phyloP scores from a whole-genome alignment of 495 filamentous ascomycete species.

The Hypoxylon fragiforme region DNA sequence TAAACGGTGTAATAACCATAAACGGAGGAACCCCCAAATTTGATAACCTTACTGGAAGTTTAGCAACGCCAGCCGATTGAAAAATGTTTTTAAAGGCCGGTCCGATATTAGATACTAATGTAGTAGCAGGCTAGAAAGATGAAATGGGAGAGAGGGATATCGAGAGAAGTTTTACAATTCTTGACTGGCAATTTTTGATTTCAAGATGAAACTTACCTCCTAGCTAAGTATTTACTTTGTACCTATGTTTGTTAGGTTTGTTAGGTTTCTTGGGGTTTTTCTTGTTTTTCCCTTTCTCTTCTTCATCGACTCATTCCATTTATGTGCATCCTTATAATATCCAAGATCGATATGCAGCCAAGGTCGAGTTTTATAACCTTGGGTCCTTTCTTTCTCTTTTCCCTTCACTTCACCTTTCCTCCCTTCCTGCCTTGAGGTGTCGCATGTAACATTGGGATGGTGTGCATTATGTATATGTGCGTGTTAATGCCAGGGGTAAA shows the following conservation, averaged over 20 bases:
- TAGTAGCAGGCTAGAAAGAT: too few species aligned
- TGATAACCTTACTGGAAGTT: background rate
- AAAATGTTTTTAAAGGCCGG: too few species aligned
- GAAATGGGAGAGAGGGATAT: too few species aligned
- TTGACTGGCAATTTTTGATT: too few species aligned
- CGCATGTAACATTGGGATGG: constrained; percentile 14
- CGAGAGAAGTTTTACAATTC: too few species aligned
- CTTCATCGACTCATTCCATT: background rate
- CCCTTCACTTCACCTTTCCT: background rate
- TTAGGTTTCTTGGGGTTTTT: too few species aligned
- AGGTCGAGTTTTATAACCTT: constrained; percentile 1
- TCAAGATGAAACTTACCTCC: background rate
- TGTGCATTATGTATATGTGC: constrained; percentile 12
- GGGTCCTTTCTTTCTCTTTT: background rate
- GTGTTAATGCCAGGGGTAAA: constrained; percentile 17
- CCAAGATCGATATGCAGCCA: background rate
- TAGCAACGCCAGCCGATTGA: too few species aligned
- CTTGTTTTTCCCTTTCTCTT: background rate
- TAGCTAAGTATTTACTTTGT: background rate
- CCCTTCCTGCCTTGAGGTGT: background rate
- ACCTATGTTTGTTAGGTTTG: too few species aligned
- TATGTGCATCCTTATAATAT: too few species aligned
- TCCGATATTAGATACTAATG: too few species aligned
- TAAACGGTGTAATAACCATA: constrained; percentile 9
- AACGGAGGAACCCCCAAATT: background rate